Evolutionary conservation across 768 basidiomycete species (phyloP).

Genomic region (Dioszegia aurantiaca): DNA sequence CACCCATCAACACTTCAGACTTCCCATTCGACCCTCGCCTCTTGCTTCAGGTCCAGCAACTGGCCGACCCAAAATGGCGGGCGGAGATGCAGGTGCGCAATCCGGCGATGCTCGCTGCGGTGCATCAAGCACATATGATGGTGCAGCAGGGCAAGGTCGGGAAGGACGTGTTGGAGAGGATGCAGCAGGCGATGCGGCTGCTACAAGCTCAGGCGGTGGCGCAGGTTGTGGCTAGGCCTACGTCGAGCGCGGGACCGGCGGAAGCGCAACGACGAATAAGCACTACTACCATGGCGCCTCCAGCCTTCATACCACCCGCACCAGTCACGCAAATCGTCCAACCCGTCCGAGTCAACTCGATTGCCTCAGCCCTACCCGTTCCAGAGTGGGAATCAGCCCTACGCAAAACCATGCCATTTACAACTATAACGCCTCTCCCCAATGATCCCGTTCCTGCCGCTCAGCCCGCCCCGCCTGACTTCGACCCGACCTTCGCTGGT

Average conservation of each 20-base stretch:
- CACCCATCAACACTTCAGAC: slow-evolving; percentile 33
- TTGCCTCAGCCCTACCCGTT: slow-evolving; percentile 25
- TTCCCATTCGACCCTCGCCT: slow-evolving; percentile 49
- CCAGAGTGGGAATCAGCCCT: slow-evolving; percentile 44
- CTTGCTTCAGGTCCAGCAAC: slow-evolving; percentile 21
- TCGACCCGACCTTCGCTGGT: slow-evolving; percentile 56
- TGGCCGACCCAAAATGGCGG: slow-evolving; percentile 29
- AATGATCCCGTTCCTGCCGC: slow-evolving; percentile 51
- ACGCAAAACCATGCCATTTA: slow-evolving; percentile 60
- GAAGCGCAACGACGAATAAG: slow-evolving; percentile 8
- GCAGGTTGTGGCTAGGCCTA: neutral
- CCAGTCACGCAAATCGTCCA: slow-evolving; percentile 4
- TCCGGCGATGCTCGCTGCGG: slow-evolving; percentile 26
- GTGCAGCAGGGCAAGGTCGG: slow-evolving; percentile 23
- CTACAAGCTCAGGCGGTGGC: neutral
- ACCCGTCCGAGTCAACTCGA: slow-evolving; percentile 12
- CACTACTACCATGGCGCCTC: slow-evolving; percentile 27
- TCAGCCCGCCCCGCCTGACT: slow-evolving; percentile 56
- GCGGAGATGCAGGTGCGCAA: slow-evolving; percentile 26
- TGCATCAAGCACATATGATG: slow-evolving; percentile 24
- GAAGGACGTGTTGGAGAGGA: slow-evolving; percentile 33
- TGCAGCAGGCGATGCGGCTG: slow-evolving; percentile 29
- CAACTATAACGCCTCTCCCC: slow-evolving; percentile 60
- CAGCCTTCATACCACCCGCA: slow-evolving; percentile 26
- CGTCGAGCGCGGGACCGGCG: neutral